Percentiles rank a stretch among this genome's conserved stretches.
Evolutionary conservation across 352 stramenopile species (phyloP).

Genomic region (Salisapilia sapeloensis): DNA sequence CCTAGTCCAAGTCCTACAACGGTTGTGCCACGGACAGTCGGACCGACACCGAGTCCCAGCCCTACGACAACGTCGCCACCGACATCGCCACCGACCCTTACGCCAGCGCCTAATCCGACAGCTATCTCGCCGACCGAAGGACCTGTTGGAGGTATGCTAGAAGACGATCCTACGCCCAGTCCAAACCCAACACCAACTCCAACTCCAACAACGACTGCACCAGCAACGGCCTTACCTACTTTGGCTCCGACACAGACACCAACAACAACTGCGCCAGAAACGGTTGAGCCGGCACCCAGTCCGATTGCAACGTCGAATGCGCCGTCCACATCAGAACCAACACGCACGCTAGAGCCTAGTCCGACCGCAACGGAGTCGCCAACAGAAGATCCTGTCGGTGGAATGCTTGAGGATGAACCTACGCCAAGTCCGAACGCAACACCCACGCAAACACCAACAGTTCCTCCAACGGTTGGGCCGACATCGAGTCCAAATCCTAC

Average conservation of each 20-base stretch:
- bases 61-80: slow-evolving; percentile 1
- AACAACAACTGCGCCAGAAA: not conserved
- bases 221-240: not conserved
- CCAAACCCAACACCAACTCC: not conserved
- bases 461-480: slow-evolving; percentile 1
- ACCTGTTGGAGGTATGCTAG: slow-evolving; percentile 4
- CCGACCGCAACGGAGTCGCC: slow-evolving; percentile 2
- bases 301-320: too few relatives aligned
- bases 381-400: too few relatives aligned
- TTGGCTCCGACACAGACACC: slow-evolving; percentile 1
- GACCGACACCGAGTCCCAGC: too few relatives aligned
- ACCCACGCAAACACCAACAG: not conserved
- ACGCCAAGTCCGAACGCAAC: slow-evolving; percentile 1
- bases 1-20: too few relatives aligned
- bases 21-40: too few relatives aligned
- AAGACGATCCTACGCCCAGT: slow-evolving; percentile 1
- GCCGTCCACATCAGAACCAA: too few relatives aligned
- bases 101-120: not conserved
- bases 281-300: too few relatives aligned
- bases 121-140: too few relatives aligned
- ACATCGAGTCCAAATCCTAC: slow-evolving; percentile 1
- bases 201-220: not conserved
- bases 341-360: too few relatives aligned
- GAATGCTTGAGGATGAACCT: too few relatives aligned
- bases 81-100: not conserved